These are phyloP conservation scores for Pisolithus microcarpus DNA, from an alignment of 768 basidiomycete genomes.

Conservation along the genomic window DNA sequence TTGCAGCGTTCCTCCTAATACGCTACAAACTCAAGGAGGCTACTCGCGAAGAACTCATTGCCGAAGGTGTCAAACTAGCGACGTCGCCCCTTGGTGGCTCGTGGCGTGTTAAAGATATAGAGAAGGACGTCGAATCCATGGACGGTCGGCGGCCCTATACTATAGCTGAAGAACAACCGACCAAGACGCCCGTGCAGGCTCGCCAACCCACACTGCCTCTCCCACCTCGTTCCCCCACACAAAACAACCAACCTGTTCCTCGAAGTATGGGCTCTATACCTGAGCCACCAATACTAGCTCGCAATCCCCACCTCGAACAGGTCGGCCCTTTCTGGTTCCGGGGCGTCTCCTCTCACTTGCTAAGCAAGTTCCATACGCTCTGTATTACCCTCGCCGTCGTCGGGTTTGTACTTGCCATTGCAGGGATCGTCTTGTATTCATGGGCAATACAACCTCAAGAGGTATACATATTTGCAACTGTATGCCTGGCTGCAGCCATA, in stretches of 20 bases:
- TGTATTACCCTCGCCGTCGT: conserved; percentile 40
- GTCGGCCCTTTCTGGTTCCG: conserved; percentile 38
- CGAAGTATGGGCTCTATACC: conserved; percentile 1
- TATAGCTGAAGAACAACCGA: conserved; percentile 1
- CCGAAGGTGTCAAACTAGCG: conserved; percentile 22
- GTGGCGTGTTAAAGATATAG: conserved; percentile 7
- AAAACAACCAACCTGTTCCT: background rate
- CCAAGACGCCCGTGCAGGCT: background rate
- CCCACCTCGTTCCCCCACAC: background rate
- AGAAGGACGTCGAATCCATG: conserved; percentile 4
- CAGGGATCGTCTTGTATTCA: conserved; percentile 44
- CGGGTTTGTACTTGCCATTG: conserved; percentile 45
- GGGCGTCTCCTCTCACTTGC: conserved; percentile 35
- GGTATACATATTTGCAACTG: conserved; percentile 38
- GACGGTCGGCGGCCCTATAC: background rate
- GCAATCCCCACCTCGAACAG: conserved; percentile 45
- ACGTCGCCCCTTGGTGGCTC: conserved; percentile 16
- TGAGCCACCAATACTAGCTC: conserved; percentile 31
- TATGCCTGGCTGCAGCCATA: conserved; percentile 32
- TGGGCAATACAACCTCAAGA: conserved; percentile 42
- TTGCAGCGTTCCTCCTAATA: conserved; percentile 50
- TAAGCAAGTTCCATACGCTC: conserved; percentile 42
- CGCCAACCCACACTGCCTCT: background rate
- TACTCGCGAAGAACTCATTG: conserved; percentile 38
- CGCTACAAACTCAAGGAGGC: conserved; percentile 51